Percentiles rank a stretch among this genome's conserved stretches.
These are phyloP conservation scores for Podila horticola DNA, from an alignment of 192 early-diverging fungal genomes.

Conservation along the genomic window DNA sequence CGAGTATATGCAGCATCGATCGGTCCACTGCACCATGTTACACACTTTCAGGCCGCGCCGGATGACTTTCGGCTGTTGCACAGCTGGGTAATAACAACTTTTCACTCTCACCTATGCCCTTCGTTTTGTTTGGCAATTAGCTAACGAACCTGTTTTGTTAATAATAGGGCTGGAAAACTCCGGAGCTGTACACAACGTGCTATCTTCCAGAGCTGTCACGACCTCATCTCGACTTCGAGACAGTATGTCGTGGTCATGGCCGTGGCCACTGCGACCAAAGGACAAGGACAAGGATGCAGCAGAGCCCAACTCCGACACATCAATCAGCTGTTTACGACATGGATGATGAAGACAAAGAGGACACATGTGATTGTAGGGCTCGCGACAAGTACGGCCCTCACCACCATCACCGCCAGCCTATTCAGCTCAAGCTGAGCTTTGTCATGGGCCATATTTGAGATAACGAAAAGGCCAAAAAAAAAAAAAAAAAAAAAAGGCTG, in stretches of 20 bases:
- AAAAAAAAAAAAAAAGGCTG: not conserved
- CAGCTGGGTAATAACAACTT: conserved; percentile 56
- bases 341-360: not conserved
- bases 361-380: conserved; percentile 13
- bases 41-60: conserved; percentile 64
- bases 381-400: not conserved
- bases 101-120: not conserved
- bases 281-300: too few relatives aligned
- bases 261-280: too few relatives aligned
- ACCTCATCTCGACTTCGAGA: not conserved
- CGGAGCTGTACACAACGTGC: not conserved
- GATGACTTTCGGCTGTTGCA: conserved; percentile 63
- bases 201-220: not conserved
- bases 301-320: not conserved
- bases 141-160: not conserved
- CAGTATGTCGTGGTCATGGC: too few relatives aligned
- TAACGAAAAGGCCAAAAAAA: not conserved
- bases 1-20: conserved; percentile 60
- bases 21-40: conserved; percentile 59
- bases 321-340: too few relatives aligned
- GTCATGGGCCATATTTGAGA: conserved; percentile 40
- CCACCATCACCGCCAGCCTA: conserved; percentile 22
- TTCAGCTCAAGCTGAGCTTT: conserved; percentile 25
- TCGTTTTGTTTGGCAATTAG: not conserved
- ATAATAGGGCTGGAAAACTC: conserved; percentile 26